Evolutionary conservation across 192 early-diverging fungal genomes (phyloP).

Genomic region (Entophlyctis luteolus): DNA sequence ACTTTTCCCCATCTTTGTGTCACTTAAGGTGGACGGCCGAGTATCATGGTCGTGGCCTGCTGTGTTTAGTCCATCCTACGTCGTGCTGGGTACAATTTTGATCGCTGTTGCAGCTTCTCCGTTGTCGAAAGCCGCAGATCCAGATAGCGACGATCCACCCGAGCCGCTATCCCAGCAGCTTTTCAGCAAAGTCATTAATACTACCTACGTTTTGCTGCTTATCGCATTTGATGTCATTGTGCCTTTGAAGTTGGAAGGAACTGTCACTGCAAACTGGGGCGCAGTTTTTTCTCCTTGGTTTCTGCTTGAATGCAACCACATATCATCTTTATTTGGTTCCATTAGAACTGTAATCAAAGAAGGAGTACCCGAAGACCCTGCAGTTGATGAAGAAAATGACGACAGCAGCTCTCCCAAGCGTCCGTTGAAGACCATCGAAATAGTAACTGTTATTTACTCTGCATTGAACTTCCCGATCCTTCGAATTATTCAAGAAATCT

Average conservation of each 20-base stretch:
- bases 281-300: slow-evolving; percentile 81
- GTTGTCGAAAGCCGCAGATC: slow-evolving; percentile 37
- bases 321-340: slow-evolving; percentile 35
- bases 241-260: slow-evolving; percentile 65
- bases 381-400: background rate
- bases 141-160: slow-evolving; percentile 12
- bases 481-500: slow-evolving; percentile 60
- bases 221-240: slow-evolving; percentile 78
- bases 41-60: slow-evolving; percentile 67
- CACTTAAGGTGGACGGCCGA: slow-evolving; percentile 67
- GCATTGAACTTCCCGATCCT: slow-evolving; percentile 62
- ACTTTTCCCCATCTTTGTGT: slow-evolving; percentile 77
- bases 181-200: slow-evolving; percentile 20
- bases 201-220: slow-evolving; percentile 46
- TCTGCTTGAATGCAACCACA: slow-evolving; percentile 67
- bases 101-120: slow-evolving; percentile 26
- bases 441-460: slow-evolving; percentile 25
- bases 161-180: background rate
- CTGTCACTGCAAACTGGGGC: slow-evolving; percentile 56
- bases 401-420: slow-evolving; percentile 28
- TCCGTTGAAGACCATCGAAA: slow-evolving; percentile 24
- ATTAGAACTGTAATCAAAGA: background rate
- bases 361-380: slow-evolving; percentile 8
- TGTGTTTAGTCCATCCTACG: slow-evolving; percentile 82
- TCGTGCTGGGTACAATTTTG: slow-evolving; percentile 53